A percentile compares a stretch with the other conserved stretches of the same genome.
Evolutionary conservation across 192 early-diverging fungal genomes (phyloP).

Genomic region (Phycomyces nitens): DNA sequence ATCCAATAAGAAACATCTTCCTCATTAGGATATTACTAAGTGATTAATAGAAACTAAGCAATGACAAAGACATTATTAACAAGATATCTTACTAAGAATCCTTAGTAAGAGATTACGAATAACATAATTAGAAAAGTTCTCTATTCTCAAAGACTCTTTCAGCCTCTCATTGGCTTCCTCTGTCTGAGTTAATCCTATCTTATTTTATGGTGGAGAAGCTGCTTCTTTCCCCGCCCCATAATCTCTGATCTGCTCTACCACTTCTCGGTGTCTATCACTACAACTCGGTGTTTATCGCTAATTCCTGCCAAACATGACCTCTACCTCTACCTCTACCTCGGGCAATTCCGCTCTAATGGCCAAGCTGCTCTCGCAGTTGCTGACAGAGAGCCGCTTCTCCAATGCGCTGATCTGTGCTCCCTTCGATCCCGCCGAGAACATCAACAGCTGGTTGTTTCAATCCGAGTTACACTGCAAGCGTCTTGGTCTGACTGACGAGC

Average conservation of each 20-base stretch:
- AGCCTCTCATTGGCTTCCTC: background rate
- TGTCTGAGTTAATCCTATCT: background rate
- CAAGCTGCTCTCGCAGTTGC: background rate
- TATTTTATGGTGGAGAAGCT: slow-evolving; percentile 4
- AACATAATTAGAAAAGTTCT: no score
- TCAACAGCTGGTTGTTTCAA: background rate
- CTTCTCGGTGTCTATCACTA: background rate
- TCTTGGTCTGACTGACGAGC: background rate
- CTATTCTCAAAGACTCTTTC: background rate
- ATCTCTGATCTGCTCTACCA: background rate
- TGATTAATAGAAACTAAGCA: no score
- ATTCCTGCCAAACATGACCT: background rate
- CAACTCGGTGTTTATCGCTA: background rate
- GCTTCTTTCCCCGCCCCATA: slow-evolving; percentile 1
- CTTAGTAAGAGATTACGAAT: no score
- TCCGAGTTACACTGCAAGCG: background rate
- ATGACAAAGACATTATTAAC: no score
- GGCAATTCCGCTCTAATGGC: background rate
- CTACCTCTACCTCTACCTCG: background rate
- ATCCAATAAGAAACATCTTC: no score
- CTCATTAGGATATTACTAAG: no score
- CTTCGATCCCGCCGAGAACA: background rate
- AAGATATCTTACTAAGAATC: no score
- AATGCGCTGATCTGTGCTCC: background rate
- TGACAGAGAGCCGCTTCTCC: background rate